A percentile compares a stretch with the other conserved stretches of the same genome.
phyloP scores from a whole-genome alignment of 805 yeast genomes.

The Nakazawaea pomicola region DNA sequence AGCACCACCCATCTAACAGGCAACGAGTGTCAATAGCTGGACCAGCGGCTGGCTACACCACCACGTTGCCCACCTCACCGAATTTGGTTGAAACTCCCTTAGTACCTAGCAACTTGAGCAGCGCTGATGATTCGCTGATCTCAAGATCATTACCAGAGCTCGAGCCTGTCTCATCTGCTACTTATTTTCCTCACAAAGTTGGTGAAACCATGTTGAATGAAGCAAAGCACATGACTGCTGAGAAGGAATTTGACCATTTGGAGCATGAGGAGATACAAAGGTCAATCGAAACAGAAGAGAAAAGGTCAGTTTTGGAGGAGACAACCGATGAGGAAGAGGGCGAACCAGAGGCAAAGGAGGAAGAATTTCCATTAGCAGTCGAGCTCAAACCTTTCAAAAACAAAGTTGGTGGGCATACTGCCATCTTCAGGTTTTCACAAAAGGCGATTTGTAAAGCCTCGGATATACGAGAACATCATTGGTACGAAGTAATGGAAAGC shows the following conservation, averaged over 20 bases:
- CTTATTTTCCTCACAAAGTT: slow-evolving; percentile 65
- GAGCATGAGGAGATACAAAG: slow-evolving; percentile 21
- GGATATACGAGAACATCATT: slow-evolving; percentile 81
- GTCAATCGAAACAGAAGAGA: slow-evolving; percentile 17
- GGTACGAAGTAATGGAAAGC: slow-evolving; percentile 86
- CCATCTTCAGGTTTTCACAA: slow-evolving; percentile 86
- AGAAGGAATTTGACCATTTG: slow-evolving; percentile 39
- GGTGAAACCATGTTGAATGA: slow-evolving; percentile 17
- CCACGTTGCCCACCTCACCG: background rate
- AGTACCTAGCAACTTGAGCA: background rate
- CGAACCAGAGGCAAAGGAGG: slow-evolving; percentile 19
- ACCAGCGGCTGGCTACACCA: background rate
- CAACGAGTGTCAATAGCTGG: no score
- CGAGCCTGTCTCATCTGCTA: slow-evolving; percentile 66
- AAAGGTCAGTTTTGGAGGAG: slow-evolving; percentile 1
- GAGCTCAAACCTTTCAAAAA: slow-evolving; percentile 88
- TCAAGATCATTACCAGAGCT: slow-evolving; percentile 22
- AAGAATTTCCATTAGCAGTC: slow-evolving; percentile 65
- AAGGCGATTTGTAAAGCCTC: slow-evolving; percentile 92
- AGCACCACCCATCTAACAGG: no score
- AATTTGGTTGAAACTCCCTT: background rate
- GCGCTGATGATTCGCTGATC: background rate
- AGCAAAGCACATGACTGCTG: slow-evolving; percentile 43
- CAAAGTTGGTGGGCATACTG: slow-evolving; percentile 98
- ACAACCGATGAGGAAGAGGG: slow-evolving; percentile 17